Conservation (phyloP, 1,284 basidiomycete genomes). For the Moesziomyces antarcticus region DNA sequence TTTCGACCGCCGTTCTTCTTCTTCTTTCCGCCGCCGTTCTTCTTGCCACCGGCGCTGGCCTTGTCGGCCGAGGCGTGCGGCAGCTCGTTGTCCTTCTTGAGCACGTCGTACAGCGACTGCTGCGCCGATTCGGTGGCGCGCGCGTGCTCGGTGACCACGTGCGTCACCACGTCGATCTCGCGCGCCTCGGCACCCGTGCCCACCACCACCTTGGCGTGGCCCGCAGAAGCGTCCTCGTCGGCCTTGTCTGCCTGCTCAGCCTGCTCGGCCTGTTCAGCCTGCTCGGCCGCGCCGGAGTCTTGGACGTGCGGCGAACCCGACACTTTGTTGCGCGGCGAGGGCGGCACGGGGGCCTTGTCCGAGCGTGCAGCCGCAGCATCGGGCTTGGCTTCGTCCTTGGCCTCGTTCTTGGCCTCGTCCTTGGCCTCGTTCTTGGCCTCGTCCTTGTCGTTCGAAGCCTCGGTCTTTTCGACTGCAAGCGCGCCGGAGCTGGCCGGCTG, state of each 20-base stretch:
- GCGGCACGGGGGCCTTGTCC: constrained; percentile 8
- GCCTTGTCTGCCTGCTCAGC: constrained; percentile 3
- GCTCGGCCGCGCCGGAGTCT: neutral
- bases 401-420: neutral
- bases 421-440: constrained; percentile 2
- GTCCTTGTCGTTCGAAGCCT: neutral
- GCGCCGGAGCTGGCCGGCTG: neutral
- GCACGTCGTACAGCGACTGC: constrained; percentile 39
- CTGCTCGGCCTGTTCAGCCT: constrained; percentile 6
- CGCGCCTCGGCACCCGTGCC: constrained; percentile 27
- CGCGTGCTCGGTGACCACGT: constrained; percentile 29
- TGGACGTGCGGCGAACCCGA: constrained; percentile 25
- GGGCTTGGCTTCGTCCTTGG: constrained; percentile 7
- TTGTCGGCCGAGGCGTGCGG: constrained; percentile 6
- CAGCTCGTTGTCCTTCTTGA: constrained; percentile 46
- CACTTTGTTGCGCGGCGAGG: constrained; percentile 25
- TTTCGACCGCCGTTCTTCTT: constrained; percentile 25
- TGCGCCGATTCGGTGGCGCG: constrained; percentile 10
- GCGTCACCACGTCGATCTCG: constrained; percentile 43
- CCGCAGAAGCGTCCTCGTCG: constrained; percentile 9
- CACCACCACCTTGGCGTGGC: constrained; percentile 39
- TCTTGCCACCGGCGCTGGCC: constrained; percentile 1
- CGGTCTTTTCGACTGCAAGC: too few relatives aligned
- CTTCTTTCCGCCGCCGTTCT: constrained; percentile 30
- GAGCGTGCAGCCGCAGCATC: neutral